Conservation (phyloP, 2,329 filamentous ascomycete species). For the Keithomyces neogunnii region DNA sequence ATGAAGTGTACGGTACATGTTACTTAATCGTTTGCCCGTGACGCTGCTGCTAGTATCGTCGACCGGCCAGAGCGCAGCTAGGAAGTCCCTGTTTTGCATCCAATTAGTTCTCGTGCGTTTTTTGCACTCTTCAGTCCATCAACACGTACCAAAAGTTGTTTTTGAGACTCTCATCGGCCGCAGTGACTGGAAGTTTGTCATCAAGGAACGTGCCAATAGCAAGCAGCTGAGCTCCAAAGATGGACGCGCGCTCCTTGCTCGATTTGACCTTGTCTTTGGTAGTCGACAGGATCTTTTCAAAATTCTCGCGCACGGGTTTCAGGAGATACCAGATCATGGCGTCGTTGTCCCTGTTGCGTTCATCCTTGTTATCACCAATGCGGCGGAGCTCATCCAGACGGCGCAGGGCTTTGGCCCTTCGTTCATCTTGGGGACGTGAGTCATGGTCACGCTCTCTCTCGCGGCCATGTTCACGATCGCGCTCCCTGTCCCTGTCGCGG, state of each 20-base stretch:
- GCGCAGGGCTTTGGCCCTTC: constrained; percentile 30
- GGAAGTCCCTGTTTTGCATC: constrained; percentile 28
- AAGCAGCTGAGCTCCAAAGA: constrained; percentile 53
- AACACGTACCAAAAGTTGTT: constrained; percentile 41
- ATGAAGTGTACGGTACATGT: constrained; percentile 34
- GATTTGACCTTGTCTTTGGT: constrained; percentile 55
- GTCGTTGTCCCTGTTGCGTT: constrained; percentile 35
- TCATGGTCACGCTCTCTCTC: constrained; percentile 16
- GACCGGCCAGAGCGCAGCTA: constrained; percentile 37
- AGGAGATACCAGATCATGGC: constrained; percentile 41
- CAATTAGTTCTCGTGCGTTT: constrained; percentile 12
- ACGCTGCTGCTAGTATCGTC: constrained; percentile 35
- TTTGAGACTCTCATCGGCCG: constrained; percentile 33
- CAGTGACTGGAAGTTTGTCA: constrained; percentile 32
- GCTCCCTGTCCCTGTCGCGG: constrained; percentile 13
- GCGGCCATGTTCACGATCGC: constrained; percentile 15
- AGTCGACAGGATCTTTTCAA: constrained; percentile 50
- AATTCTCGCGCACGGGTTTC: constrained; percentile 51
- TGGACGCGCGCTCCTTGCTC: constrained; percentile 51
- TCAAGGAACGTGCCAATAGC: constrained; percentile 56
- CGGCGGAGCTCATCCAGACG: constrained; percentile 34
- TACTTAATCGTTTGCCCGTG: constrained; percentile 33
- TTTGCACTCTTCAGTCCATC: too few relatives aligned
- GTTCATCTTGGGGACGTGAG: constrained; percentile 28
- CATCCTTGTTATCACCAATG: constrained; percentile 41